Base-by-base conservation (phyloP, 2,329 filamentous ascomycete genomes). In the Hymenoscyphus repandus region DNA sequence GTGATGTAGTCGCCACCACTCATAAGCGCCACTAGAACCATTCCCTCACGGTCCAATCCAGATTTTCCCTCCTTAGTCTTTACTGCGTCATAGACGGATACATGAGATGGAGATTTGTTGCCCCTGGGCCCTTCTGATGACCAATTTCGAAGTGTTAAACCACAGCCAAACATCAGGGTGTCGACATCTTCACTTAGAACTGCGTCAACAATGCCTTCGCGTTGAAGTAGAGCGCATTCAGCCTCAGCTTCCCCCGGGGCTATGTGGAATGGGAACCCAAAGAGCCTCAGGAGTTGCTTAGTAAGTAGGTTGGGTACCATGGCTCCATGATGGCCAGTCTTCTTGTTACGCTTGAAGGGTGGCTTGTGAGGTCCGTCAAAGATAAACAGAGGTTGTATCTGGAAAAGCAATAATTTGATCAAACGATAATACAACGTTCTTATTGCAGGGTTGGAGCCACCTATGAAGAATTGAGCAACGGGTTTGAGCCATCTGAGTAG, bases 121-220 rank as follows among this genome's bases (percentile, higher is more conserved):
- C 75, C 72, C n/a, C 74, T 77, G 40, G 74, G 77, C 11, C 75
- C 77, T 64, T 95, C 89, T 2, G 87, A 78, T 0, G 88, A 88
- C 84, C 89, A 96, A 62, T 90, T 92, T 45, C 90, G 79, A 38
- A 96, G 71, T 0, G 87, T 92, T 34, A 82, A 71, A 0, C 80
- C 83, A 56, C 90, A 93, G 1, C 93, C 93, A 70, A 97, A 97
- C 92, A 97, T 97, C 62, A 97, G 80, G 1, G 92, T 93, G 66
- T 99, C 93, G 39, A 96, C 90, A 73, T 99, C 93, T 67, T 99
- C 91, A 67, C 89, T 96, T 61, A 99, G 75, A 1, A 97, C 93
- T 0, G 89, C 92, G 68, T 99, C 93, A 1, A 96, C 91, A 7
- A 96, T 74, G 0, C 90, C 90, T 41, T 85, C 78, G 52, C 78